Percentiles rank a stretch among this genome's conserved stretches.
Conservation (phyloP, 2,329 filamentous ascomycete genomes). For the Hansfordia pulvinata region DNA sequence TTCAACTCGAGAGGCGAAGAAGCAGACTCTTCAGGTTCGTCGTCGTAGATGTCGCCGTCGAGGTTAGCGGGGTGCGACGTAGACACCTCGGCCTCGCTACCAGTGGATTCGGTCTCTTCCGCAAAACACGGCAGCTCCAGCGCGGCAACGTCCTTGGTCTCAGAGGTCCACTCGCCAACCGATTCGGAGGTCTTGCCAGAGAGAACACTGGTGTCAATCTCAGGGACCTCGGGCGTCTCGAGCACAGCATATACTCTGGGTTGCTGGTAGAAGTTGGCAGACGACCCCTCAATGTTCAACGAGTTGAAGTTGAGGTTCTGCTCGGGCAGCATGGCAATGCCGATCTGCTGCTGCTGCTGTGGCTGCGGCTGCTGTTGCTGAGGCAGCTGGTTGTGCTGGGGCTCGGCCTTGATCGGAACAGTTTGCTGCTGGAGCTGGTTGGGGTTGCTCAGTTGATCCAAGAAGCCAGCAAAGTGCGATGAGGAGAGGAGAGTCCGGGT, state of each 20-base stretch:
- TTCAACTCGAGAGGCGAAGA: conserved; percentile 24
- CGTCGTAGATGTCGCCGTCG: conserved; percentile 47
- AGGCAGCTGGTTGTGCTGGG: conserved; percentile 34
- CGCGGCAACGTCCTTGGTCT: too few relatives aligned
- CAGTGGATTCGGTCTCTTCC: too few relatives aligned
- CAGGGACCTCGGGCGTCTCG: conserved; percentile 54
- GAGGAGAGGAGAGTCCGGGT: conserved; percentile 74
- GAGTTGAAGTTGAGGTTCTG: conserved; percentile 61
- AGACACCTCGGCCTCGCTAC: too few relatives aligned
- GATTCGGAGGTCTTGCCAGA: conserved; percentile 58
- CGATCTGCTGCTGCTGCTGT: conserved; percentile 52
- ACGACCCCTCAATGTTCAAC: conserved; percentile 43
- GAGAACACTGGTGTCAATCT: conserved; percentile 47
- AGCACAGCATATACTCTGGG: conserved; percentile 61
- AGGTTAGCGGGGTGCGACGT: conserved; percentile 17
- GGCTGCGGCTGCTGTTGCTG: conserved; percentile 41
- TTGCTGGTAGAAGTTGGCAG: conserved; percentile 45
- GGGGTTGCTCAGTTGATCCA: conserved; percentile 54
- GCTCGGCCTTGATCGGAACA: conserved; percentile 52
- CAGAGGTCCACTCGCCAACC: too few relatives aligned
- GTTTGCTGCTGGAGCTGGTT: conserved; percentile 21
- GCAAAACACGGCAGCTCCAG: too few relatives aligned
- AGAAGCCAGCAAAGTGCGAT: conserved; percentile 68
- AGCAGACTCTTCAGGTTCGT: conserved; percentile 20
- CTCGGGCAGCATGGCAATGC: conserved; percentile 76